Base-by-base conservation (phyloP, 495 filamentous ascomycete species). In the Neurospora tetraspora region DNA sequence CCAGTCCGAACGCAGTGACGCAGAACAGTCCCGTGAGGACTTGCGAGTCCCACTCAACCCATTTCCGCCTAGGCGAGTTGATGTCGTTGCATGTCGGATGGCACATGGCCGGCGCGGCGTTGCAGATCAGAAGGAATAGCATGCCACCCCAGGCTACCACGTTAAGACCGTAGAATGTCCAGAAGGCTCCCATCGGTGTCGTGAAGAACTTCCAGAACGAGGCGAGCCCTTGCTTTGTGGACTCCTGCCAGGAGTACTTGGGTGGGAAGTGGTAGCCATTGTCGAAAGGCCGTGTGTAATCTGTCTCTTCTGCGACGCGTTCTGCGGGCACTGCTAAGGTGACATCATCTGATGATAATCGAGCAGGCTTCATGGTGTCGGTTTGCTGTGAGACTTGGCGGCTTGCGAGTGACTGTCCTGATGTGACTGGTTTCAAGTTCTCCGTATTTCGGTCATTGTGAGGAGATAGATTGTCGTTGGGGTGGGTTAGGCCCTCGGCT, bases 141-240 rank as follows among this genome's bases (percentile, higher is more conserved):
- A 97, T 96, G 42, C 89, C 92, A 70, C 94, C 94, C 93, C 94
- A 97, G 10, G 93, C 93, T 6, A 96, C 85, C 3, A 96, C 86
- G 70, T 92, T 93, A 42, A 96, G 88, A 23, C 90, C 89, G 82
- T 97, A 96, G 53, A 96, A 79, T 3, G 88, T 90, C 61, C 94
- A 84, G 73, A 93, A 83, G 79, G 94, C 91, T 12, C 93, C 92
- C 75, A 89, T 80, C 0, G 91, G 91, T 0, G 92, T 94, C 11
- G 75, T 83, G 77, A 84, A 82, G 76, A 84, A 86, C 18, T 82
- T 75, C 80, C 88, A 84, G 73, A 89, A 87, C 75, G 88, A 88
- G 68, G 83, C 83, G 81, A 88, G 83, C 68, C 84, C 87, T 16
- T 85, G 81, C 38, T 83, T 84, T 2, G 90, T 82, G 40, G 83